Percentiles rank a stretch among this genome's conserved stretches.
phyloP scores from a whole-genome alignment of 2,329 filamentous ascomycete species.

The Clonostachys sp. region DNA sequence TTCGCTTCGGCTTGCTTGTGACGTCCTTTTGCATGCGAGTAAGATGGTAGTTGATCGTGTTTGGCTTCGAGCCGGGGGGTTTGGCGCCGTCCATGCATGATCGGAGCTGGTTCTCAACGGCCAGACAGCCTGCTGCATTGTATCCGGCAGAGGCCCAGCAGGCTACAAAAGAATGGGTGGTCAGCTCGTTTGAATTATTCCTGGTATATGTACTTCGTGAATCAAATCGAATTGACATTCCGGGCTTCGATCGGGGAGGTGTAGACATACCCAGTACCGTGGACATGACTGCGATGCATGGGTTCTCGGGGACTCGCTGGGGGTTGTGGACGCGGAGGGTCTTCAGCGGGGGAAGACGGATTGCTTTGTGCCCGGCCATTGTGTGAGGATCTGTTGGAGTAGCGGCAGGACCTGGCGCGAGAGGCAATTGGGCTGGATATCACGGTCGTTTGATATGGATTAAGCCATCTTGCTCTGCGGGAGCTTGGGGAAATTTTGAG shows the following conservation, averaged over 20 bases:
- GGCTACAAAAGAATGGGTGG: constrained; percentile 38
- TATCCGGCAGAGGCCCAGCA: constrained; percentile 82
- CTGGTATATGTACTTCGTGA: no score
- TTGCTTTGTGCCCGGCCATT: constrained; percentile 46
- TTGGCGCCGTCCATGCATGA: constrained; percentile 76
- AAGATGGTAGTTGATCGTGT: constrained; percentile 92
- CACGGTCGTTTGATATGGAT: not conserved
- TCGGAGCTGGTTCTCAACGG: constrained; percentile 56
- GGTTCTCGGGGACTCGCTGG: constrained; percentile 42
- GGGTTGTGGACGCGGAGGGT: constrained; percentile 49
- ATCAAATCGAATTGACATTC: no score
- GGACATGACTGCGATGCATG: constrained; percentile 53
- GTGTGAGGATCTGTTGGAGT: constrained; percentile 5
- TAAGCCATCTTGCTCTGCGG: not conserved
- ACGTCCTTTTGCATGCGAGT: constrained; percentile 69
- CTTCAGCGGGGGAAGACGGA: constrained; percentile 54
- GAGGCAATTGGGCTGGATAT: not conserved
- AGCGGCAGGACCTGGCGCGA: not conserved
- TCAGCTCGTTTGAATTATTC: not conserved
- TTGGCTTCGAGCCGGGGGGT: constrained; percentile 44
- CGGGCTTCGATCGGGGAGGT: not conserved
- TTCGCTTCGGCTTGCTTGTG: constrained; percentile 40
- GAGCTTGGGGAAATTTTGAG: not conserved
- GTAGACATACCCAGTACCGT: constrained; percentile 45
- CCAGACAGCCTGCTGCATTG: constrained; percentile 53